These are phyloP conservation scores for Coffea eugenioides DNA, from an alignment of 257 asterid genomes.

Conservation along the genomic window DNA sequence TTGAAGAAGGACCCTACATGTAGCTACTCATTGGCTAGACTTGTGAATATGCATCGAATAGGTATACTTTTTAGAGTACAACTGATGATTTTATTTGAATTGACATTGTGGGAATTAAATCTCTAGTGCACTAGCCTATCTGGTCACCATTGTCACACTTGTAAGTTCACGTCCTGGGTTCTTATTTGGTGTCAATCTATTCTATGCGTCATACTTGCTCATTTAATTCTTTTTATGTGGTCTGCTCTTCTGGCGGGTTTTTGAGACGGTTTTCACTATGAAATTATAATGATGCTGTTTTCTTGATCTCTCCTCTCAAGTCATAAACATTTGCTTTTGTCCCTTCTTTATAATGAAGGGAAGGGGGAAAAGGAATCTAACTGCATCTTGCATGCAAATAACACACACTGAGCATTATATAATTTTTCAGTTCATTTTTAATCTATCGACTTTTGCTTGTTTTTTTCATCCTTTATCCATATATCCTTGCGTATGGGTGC, in stretches of 20 bases:
- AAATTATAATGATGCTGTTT: background rate
- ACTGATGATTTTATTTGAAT: background rate
- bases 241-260: background rate
- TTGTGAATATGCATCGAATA: constrained; percentile 52
- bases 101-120: background rate
- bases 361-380: background rate
- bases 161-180: background rate
- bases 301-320: background rate
- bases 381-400: background rate
- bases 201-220: background rate
- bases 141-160: background rate
- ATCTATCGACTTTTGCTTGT: background rate
- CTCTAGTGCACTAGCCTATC: background rate
- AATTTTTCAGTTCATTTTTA: background rate
- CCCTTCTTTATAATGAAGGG: background rate
- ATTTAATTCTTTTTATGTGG: background rate
- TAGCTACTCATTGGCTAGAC: constrained; percentile 60
- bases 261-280: background rate
- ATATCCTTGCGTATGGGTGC: background rate
- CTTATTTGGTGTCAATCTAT: background rate
- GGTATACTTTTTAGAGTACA: constrained; percentile 38
- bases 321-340: background rate
- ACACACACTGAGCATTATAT: background rate
- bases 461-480: no score
- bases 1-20: constrained; percentile 86